Percentiles rank a stretch among this genome's conserved stretches.
These are phyloP conservation scores for Tolypocladium nubicola DNA, from an alignment of 2,329 filamentous ascomycete species.

Conservation along the genomic window DNA sequence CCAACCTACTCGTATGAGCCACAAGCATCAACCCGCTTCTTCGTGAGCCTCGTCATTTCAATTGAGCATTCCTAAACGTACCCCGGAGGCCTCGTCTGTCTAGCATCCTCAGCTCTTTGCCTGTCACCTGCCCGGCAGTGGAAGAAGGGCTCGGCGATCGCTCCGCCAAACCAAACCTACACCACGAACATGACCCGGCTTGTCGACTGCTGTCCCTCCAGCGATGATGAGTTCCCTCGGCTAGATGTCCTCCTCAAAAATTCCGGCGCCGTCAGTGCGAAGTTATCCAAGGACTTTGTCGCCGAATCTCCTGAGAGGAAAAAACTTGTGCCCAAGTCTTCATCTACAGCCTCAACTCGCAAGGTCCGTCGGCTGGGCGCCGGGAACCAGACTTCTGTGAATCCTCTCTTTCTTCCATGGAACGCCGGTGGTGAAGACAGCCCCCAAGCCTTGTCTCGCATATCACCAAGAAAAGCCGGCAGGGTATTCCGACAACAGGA, in stretches of 20 bases:
- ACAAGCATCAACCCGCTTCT: background rate
- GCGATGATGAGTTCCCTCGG: conserved; percentile 32
- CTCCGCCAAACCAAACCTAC: background rate
- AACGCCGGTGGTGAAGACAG: conserved; percentile 11
- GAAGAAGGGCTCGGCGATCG: background rate
- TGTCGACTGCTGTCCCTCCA: conserved; percentile 17
- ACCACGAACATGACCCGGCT: conserved; percentile 15
- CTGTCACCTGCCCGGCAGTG: background rate
- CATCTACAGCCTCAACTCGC: conserved; percentile 12
- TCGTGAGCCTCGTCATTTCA: background rate
- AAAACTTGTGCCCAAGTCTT: conserved; percentile 13
- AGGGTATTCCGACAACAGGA: background rate
- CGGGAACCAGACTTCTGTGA: conserved; percentile 9
- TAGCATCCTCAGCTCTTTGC: background rate
- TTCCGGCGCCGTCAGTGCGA: background rate
- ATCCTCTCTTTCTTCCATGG: conserved; percentile 22
- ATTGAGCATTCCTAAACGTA: background rate
- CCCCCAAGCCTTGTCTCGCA: background rate
- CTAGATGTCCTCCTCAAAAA: conserved; percentile 19
- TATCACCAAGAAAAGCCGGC: conserved; percentile 4
- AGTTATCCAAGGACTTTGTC: background rate
- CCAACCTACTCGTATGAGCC: background rate
- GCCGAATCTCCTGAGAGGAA: conserved; percentile 5
- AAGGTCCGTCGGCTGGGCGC: conserved; percentile 20
- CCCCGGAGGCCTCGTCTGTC: background rate